A percentile compares a stretch with the other conserved stretches of the same genome.
Evolutionary conservation across 2,329 filamentous ascomycete species (phyloP).

Genomic region (Oidium heveae): DNA sequence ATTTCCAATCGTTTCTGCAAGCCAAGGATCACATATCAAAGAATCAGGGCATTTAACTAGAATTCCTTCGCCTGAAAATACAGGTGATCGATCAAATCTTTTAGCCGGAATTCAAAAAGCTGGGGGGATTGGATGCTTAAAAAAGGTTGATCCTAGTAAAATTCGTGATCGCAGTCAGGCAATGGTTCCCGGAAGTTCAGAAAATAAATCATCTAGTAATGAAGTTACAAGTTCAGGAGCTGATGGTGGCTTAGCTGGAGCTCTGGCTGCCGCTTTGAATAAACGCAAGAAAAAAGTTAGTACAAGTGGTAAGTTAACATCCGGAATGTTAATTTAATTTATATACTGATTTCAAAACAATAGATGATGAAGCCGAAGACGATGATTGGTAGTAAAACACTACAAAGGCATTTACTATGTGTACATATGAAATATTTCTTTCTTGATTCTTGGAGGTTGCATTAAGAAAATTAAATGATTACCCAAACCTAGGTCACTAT

Average conservation of each 20-base stretch:
- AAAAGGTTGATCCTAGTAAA: slow-evolving; percentile 46
- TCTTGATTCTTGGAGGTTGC: too few relatives aligned
- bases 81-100: slow-evolving; percentile 30
- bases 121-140: slow-evolving; percentile 40
- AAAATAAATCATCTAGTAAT: slow-evolving; percentile 15
- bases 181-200: slow-evolving; percentile 23
- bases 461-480: too few relatives aligned
- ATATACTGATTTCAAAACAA: slow-evolving; percentile 8
- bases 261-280: slow-evolving; percentile 50
- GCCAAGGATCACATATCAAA: slow-evolving; percentile 21
- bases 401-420: not conserved
- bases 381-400: slow-evolving; percentile 36
- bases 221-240: slow-evolving; percentile 26
- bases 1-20: slow-evolving; percentile 13
- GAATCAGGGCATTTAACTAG: slow-evolving; percentile 32
- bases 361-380: slow-evolving; percentile 55
- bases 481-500: too few relatives aligned
- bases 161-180: slow-evolving; percentile 49
- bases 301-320: slow-evolving; percentile 55
- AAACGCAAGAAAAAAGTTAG: slow-evolving; percentile 85
- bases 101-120: slow-evolving; percentile 48
- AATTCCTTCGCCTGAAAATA: slow-evolving; percentile 19
- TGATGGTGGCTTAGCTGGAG: slow-evolving; percentile 51
- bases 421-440: too few relatives aligned
- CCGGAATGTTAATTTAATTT: not conserved